phyloP scores from a whole-genome alignment of 352 stramenopile species.

The Phytophthora rubi region DNA sequence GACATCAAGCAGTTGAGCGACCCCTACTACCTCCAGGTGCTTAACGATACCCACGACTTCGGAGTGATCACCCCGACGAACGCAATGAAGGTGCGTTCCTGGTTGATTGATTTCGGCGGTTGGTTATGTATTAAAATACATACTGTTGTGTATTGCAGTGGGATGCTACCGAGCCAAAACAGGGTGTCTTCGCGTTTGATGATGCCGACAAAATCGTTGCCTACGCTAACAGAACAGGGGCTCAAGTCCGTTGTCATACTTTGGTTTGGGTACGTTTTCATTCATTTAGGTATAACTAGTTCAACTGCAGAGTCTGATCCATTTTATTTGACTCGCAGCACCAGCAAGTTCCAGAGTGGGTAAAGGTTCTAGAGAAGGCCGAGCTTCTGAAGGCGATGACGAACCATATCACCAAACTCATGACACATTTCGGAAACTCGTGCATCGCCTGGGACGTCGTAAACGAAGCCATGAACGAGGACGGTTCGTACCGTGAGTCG shows the following conservation, averaged over 20 bases:
- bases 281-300: too few relatives aligned
- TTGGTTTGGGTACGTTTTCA: conserved; percentile 35
- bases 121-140: not conserved
- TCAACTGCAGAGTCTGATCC: not conserved
- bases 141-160: conserved; percentile 19
- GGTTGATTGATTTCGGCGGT: not conserved
- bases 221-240: conserved; percentile 35
- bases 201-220: conserved; percentile 38
- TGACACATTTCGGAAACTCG: conserved; percentile 43
- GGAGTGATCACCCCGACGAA: conserved; percentile 43
- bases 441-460: conserved; percentile 38
- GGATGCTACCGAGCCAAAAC: conserved; percentile 32
- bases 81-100: conserved; percentile 38
- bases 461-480: conserved; percentile 33
- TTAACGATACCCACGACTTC: conserved; percentile 37
- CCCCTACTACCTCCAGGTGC: conserved; percentile 24
- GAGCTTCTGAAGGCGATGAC: conserved; percentile 36
- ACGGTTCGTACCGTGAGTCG: conserved; percentile 39
- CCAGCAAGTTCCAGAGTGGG: conserved; percentile 42
- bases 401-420: conserved; percentile 43
- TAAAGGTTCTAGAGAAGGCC: conserved; percentile 37
- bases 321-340: conserved; percentile 21
- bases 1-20: conserved; percentile 40
- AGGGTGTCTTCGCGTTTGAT: conserved; percentile 35
- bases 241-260: conserved; percentile 35